Percentiles rank a stretch among this genome's conserved stretches.
phyloP scores from a whole-genome alignment of 2,329 filamentous ascomycete species.

The Clarireedia paspali region DNA sequence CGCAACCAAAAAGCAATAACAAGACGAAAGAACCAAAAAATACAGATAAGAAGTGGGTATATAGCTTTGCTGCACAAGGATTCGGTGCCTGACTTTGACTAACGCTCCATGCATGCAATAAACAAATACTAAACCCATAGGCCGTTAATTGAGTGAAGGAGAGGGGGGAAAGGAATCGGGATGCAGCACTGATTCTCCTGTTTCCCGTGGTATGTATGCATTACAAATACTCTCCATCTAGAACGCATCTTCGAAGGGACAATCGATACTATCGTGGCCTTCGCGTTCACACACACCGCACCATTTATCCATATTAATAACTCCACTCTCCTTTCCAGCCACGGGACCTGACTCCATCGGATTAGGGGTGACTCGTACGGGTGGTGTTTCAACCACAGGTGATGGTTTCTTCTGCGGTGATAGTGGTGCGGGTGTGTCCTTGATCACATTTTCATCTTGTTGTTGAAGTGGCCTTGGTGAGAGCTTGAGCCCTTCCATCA shows the following conservation, averaged over 20 bases:
- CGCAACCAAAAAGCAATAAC: too few species aligned
- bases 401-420: conserved; percentile 42
- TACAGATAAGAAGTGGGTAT: too few species aligned
- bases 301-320: conserved; percentile 84
- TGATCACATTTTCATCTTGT: conserved; percentile 25
- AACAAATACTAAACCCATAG: too few species aligned
- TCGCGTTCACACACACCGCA: conserved; percentile 95
- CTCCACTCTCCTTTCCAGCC: conserved; percentile 69
- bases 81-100: too few species aligned
- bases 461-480: conserved; percentile 28
- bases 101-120: too few species aligned
- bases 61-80: too few species aligned
- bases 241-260: conserved; percentile 80
- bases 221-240: conserved; percentile 23
- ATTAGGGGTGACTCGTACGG: conserved; percentile 48
- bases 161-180: too few species aligned
- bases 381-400: conserved; percentile 23
- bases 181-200: too few species aligned
- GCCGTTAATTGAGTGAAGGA: too few species aligned
- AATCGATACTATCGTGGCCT: conserved; percentile 92
- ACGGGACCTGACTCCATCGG: conserved; percentile 60
- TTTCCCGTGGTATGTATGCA: too few species aligned
- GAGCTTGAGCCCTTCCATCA: conserved; percentile 34
- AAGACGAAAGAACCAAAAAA: too few species aligned
- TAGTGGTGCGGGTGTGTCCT: conserved; percentile 47